phyloP scores from a whole-genome alignment of 1,139 yeast species.

The Trichomonascaceae sp. region DNA sequence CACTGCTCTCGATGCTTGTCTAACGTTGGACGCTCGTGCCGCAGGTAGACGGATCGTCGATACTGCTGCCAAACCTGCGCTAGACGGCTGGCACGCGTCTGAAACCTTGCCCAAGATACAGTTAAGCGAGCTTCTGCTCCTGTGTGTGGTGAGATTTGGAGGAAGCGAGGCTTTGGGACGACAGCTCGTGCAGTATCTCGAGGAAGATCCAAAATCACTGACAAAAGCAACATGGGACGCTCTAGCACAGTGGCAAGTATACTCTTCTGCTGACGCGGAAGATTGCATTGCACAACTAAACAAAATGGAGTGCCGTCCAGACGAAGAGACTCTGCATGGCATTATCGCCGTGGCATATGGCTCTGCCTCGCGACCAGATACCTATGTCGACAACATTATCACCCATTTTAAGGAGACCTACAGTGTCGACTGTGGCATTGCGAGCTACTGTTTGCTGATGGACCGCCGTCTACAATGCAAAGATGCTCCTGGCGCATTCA shows the following conservation, averaged over 20 bases:
- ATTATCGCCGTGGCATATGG: slow-evolving; percentile 15
- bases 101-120: slow-evolving; percentile 10
- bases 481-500: slow-evolving; percentile 22
- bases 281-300: slow-evolving; percentile 9
- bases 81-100: not conserved
- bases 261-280: slow-evolving; percentile 10
- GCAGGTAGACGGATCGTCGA: slow-evolving; percentile 9
- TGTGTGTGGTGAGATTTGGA: slow-evolving; percentile 15
- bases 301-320: slow-evolving; percentile 15
- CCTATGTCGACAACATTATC: slow-evolving; percentile 12
- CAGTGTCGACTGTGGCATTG: slow-evolving; percentile 17
- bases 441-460: slow-evolving; percentile 17
- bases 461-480: slow-evolving; percentile 16
- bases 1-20: slow-evolving; percentile 13
- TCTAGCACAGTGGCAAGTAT: slow-evolving; percentile 22
- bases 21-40: slow-evolving; percentile 8
- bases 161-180: slow-evolving; percentile 12
- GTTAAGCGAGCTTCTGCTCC: slow-evolving; percentile 17
- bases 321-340: slow-evolving; percentile 17
- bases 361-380: slow-evolving; percentile 12
- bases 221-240: slow-evolving; percentile 26
- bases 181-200: too few species aligned
- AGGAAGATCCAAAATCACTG: too few species aligned
- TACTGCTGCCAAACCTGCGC: not conserved
- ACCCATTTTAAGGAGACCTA: slow-evolving; percentile 13